Percentiles rank a stretch among this genome's conserved stretches.
These are phyloP conservation scores for Clitopilus hobsonii DNA, from an alignment of 768 basidiomycete species.

Conservation along the genomic window DNA sequence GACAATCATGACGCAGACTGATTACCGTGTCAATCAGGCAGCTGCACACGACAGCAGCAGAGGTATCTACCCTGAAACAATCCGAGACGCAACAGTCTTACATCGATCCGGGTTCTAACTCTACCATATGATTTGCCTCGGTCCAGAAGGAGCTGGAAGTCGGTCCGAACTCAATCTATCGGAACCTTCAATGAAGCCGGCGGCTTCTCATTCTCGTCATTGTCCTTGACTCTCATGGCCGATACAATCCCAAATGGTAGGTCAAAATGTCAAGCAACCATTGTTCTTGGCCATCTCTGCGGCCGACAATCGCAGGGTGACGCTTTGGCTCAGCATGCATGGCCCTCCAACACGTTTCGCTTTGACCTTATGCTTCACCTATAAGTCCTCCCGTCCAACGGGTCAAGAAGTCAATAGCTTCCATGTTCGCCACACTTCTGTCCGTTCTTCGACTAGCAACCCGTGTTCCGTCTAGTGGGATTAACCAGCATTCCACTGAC, in stretches of 20 bases:
- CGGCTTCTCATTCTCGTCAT: not conserved
- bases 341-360: not conserved
- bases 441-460: not conserved
- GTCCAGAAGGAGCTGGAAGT: not conserved
- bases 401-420: not conserved
- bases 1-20: not conserved
- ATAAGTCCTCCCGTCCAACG: not conserved
- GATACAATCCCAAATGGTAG: too few species aligned
- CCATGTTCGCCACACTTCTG: conserved; percentile 1
- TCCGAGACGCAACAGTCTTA: not conserved
- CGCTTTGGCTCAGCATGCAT: not conserved
- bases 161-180: not conserved
- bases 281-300: not conserved
- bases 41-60: not conserved
- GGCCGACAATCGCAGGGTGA: not conserved
- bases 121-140: not conserved
- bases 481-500: not conserved
- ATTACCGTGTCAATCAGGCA: not conserved
- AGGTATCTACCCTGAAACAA: not conserved
- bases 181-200: not conserved
- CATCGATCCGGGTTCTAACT: not conserved
- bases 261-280: too few species aligned
- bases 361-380: not conserved
- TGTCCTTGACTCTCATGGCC: not conserved
- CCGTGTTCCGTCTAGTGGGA: not conserved